Conservation (phyloP, 805 yeast genomes). For the Candida insectorum region DNA sequence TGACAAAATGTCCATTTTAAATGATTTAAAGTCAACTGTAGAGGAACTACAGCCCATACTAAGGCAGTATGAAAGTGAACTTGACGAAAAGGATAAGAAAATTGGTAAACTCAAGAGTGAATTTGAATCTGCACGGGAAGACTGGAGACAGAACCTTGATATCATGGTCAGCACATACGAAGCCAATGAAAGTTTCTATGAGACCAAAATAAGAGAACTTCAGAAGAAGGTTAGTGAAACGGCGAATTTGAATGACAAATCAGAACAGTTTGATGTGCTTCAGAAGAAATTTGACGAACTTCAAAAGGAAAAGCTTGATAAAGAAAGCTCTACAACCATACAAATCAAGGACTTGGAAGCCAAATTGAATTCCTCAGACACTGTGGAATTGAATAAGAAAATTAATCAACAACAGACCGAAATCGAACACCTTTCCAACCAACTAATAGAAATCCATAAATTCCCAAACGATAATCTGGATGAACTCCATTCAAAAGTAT, state of each 20-base stretch:
- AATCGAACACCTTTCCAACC: conserved; percentile 7
- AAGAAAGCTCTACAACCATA: background rate
- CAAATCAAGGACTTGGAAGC: conserved; percentile 4
- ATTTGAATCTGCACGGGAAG: conserved; percentile 54
- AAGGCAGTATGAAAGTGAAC: conserved; percentile 43
- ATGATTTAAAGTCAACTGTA: conserved; percentile 47
- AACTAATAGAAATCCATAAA: conserved; percentile 9
- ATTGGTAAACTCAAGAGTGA: conserved; percentile 43
- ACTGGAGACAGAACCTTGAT: conserved; percentile 56
- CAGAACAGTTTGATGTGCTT: conserved; percentile 1
- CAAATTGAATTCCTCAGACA: background rate
- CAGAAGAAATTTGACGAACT: conserved; percentile 4
- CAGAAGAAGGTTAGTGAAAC: conserved; percentile 13
- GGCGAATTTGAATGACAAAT: conserved; percentile 1
- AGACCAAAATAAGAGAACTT: conserved; percentile 41
- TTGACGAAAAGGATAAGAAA: conserved; percentile 44
- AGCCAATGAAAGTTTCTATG: conserved; percentile 50
- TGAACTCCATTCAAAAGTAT: conserved; percentile 3
- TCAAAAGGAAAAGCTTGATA: background rate
- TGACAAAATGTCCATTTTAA: conserved; percentile 43
- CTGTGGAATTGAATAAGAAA: conserved; percentile 5
- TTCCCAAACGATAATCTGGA: conserved; percentile 4
- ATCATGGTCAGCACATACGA: conserved; percentile 52
- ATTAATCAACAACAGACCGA: conserved; percentile 8
- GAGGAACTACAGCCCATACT: conserved; percentile 47